Evolutionary conservation across 2,329 filamentous ascomycete species (phyloP).

Genomic region (Magnaporthiopsis rhizophila): DNA sequence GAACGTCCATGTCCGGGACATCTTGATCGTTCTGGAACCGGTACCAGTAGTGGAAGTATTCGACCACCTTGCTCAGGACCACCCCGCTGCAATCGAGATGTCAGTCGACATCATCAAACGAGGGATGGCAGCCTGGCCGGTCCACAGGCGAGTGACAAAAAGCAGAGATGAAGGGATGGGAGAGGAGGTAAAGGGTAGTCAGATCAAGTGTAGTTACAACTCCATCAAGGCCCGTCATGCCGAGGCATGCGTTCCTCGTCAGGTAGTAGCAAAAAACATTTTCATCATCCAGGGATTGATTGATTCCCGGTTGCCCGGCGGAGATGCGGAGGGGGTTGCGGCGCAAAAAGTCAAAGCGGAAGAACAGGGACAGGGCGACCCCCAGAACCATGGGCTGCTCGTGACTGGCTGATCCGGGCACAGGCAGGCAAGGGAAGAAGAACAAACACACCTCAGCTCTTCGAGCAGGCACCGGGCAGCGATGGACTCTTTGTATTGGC

Average conservation of each 20-base stretch:
- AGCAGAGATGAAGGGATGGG: slow-evolving; percentile 1
- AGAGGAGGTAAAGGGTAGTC: slow-evolving; percentile 8
- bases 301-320: slow-evolving; percentile 7
- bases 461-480: slow-evolving; percentile 59
- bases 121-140: background rate
- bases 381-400: background rate
- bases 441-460: slow-evolving; percentile 60
- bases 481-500: slow-evolving; percentile 56
- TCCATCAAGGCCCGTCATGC: slow-evolving; percentile 4
- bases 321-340: slow-evolving; percentile 6
- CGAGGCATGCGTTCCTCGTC: slow-evolving; percentile 12
- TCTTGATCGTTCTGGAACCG: slow-evolving; percentile 62
- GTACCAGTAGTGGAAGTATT: slow-evolving; percentile 80
- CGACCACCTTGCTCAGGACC: slow-evolving; percentile 71
- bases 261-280: slow-evolving; percentile 10
- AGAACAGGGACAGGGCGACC: slow-evolving; percentile 5
- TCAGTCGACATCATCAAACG: slow-evolving; percentile 9
- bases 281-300: slow-evolving; percentile 25
- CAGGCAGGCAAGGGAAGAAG: too few relatives aligned
- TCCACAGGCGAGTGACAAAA: background rate
- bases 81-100: slow-evolving; percentile 37
- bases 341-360: slow-evolving; percentile 4
- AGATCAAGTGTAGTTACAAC: slow-evolving; percentile 19
- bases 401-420: background rate
- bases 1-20: slow-evolving; percentile 74